Evolutionary conservation across 106 monocot species (phyloP), one percentile per base, ranked within the genome.

Genomic region (Dioscorea zingiberensis): DNA sequence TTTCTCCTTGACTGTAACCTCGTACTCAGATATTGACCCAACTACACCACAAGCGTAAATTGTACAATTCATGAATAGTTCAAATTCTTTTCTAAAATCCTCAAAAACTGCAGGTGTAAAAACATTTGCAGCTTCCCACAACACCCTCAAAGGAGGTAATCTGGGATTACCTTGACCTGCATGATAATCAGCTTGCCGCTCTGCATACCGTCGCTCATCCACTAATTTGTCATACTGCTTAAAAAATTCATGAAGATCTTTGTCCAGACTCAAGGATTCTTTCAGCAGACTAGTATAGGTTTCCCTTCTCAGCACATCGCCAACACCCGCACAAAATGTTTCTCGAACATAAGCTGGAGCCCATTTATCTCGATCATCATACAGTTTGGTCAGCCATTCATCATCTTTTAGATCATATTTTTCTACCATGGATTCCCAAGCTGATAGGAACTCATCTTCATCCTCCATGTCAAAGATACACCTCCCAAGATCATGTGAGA

Each of bases 81-180:
- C 78, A 67, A 74, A 69, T 55, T 74, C 78, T n/a, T 30, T 10
- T 64, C 49, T 64, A 60, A 83, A 83, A 23, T 71, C 18, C 14
- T 83, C 73, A 46, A 83, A 78, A 16, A 83, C 10, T 21, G 62
- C 21, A 2, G 78, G 78, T 4, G 83, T 83, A 26, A 68, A 83
- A 29, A 44, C 65, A 58, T 64, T 71, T 25, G 70, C 66, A 57
- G 83, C 77, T 67, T 83, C 78, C 71, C 73, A 71, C 47, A 83
- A 55, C 65, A 83, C 18, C 25, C 71, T 25, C 28, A 53, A 55
- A 45, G 74, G 59, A 64, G 55, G 56, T 29, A 74, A 47, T 54
- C 28, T 48, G 0, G 64, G 27, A n/a, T 22, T 23, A 48, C 56
- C 60, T 58, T 83, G 70, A 63, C 21, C 26, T 26, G 73, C 64